phyloP scores from a whole-genome alignment of 1,139 yeast genomes.

The Pichia inconspicua region DNA sequence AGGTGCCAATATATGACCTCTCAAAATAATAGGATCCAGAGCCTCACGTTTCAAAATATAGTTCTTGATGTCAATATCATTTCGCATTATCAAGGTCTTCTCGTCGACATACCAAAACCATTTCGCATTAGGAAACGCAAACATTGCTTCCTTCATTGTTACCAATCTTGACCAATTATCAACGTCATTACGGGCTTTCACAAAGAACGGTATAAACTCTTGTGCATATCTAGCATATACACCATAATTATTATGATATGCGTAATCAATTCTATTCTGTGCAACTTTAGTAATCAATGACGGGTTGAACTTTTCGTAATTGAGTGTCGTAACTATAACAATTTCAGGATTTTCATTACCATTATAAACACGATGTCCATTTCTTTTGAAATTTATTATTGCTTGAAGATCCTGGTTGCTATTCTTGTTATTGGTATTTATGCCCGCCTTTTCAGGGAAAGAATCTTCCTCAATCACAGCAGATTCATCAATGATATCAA shows the following conservation, averaged over 20 bases:
- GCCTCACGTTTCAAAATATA: conserved; percentile 50
- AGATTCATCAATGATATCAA: conserved; percentile 7
- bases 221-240: conserved; percentile 75
- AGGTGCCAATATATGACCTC: conserved; percentile 62
- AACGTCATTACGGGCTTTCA: conserved; percentile 33
- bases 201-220: conserved; percentile 60
- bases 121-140: conserved; percentile 76
- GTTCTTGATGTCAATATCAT: conserved; percentile 47
- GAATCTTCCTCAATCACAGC: not conserved
- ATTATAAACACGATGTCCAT: conserved; percentile 53
- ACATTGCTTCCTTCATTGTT: conserved; percentile 71
- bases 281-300: conserved; percentile 57
- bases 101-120: conserved; percentile 83
- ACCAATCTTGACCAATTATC: conserved; percentile 55
- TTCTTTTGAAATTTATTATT: conserved; percentile 53
- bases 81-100: conserved; percentile 62
- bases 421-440: conserved; percentile 22
- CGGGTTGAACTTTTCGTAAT: conserved; percentile 59
- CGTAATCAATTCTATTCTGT: conserved; percentile 77
- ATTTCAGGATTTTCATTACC: conserved; percentile 50
- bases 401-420: conserved; percentile 34
- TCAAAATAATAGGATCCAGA: conserved; percentile 50
- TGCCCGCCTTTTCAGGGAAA: not conserved
- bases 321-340: conserved; percentile 74
- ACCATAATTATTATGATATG: conserved; percentile 67